phyloP scores from a whole-genome alignment of 2,329 filamentous ascomycete genomes.

The Cryphonectria naterciae region DNA sequence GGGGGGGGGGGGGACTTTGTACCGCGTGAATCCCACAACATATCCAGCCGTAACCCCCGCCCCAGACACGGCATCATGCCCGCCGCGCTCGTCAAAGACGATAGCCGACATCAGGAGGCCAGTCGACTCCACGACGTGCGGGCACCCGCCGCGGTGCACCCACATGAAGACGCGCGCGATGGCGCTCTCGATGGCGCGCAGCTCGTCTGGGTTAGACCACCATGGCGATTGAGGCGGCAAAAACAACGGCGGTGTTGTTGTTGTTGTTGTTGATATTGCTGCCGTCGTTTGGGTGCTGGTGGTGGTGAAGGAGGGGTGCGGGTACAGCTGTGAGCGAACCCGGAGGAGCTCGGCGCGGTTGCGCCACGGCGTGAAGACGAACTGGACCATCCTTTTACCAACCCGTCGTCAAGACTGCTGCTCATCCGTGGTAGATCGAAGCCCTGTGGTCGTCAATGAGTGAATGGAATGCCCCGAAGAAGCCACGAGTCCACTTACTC shows the following conservation, averaged over 20 bases:
- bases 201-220: conserved; percentile 16
- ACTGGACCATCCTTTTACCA: conserved; percentile 64
- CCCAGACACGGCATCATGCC: conserved; percentile 32
- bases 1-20: conserved; percentile 26
- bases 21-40: conserved; percentile 75
- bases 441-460: no score
- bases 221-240: conserved; percentile 17
- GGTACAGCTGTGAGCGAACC: conserved; percentile 69
- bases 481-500: no score
- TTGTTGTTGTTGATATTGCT: conserved; percentile 3
- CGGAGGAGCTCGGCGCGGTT: conserved; percentile 65
- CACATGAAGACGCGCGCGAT: conserved; percentile 67
- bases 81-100: conserved; percentile 60
- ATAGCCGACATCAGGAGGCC: conserved; percentile 72
- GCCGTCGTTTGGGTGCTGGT: conserved; percentile 4
- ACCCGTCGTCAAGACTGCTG: no score
- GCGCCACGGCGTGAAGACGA: conserved; percentile 76
- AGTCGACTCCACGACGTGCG: conserved; percentile 79
- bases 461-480: no score
- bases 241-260: conserved; percentile 17
- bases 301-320: conserved; percentile 32
- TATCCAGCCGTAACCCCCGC: conserved; percentile 66
- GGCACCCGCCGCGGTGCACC: conserved; percentile 75
- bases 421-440: no score
- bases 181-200: conserved; percentile 42